phyloP scores from a whole-genome alignment of 2,329 filamentous ascomycete genomes.

The Akanthomyces dipterigenus region DNA sequence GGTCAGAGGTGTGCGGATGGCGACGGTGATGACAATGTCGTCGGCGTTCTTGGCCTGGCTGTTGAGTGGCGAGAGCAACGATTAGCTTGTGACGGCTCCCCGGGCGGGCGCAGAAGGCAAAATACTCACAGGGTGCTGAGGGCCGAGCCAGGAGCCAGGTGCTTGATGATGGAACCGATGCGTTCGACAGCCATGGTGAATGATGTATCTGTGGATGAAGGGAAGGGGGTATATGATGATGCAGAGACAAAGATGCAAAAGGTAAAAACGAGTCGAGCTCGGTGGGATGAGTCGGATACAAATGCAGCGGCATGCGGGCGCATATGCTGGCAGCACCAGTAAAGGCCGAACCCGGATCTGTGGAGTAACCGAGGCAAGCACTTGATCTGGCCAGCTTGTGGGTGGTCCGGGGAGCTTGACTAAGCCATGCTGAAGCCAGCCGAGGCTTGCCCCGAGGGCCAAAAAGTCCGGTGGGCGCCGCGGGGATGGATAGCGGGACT shows the following conservation, averaged over 20 bases:
- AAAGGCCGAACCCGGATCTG: slow-evolving; percentile 14
- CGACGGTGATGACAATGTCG: slow-evolving; percentile 93
- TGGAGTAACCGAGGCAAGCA: slow-evolving; percentile 27
- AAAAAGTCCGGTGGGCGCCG: slow-evolving; percentile 2
- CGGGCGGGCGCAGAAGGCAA: neutral
- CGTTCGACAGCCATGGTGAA: slow-evolving; percentile 72
- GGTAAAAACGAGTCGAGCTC: neutral
- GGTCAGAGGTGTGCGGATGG: slow-evolving; percentile 78
- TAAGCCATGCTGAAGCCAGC: neutral
- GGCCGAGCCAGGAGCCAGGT: slow-evolving; percentile 68
- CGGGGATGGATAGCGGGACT: neutral
- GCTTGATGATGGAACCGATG: slow-evolving; percentile 80
- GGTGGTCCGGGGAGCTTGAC: slow-evolving; percentile 7
- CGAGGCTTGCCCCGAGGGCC: slow-evolving; percentile 1
- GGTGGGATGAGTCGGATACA: slow-evolving; percentile 5
- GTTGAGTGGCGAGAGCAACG: neutral
- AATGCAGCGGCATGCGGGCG: neutral
- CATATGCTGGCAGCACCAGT: neutral
- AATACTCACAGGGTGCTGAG: slow-evolving; percentile 68
- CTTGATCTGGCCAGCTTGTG: slow-evolving; percentile 2
- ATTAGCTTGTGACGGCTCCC: slow-evolving; percentile 6
- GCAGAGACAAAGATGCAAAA: too few relatives aligned
- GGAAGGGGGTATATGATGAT: slow-evolving; percentile 1
- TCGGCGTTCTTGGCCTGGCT: slow-evolving; percentile 91
- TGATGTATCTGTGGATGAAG: slow-evolving; percentile 1